Base-by-base conservation (phyloP, 805 yeast genomes). In the Cyberlindnera xylosilytica region DNA sequence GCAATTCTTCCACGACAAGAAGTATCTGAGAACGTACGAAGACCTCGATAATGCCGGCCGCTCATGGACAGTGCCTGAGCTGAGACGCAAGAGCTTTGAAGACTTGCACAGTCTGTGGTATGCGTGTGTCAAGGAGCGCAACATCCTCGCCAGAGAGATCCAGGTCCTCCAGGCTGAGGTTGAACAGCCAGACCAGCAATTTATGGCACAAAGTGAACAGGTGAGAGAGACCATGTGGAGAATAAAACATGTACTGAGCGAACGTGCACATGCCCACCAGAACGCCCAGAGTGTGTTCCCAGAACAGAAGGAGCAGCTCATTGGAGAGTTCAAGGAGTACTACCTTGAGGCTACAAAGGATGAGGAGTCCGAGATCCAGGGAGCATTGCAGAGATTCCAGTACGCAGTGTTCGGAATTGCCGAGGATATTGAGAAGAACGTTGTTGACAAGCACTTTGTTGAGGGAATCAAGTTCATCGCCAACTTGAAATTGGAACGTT, bases 81-180 rank as follows among this genome's bases (percentile, higher is more conserved):
- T 93, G 54, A 80, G 99, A 62, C 76, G 95, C 48, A 93, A 93
- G 64, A 79, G 87, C 15, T 93, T 89, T 58, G 93, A 89, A 31
- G 99, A 93, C 60, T 69, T 93, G 54, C 99, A 93, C 64, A 76
- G 80, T 28, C 70, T 93, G 55, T 93, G 99, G 98, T 91, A 87
- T 62, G 73, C 83, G 34, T 79, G 90, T 52, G 65, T 91, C 51
- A 85, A 79, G 60, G 96, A 93, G 64, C 71, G 95, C 52, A 93
- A 93, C 62, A 66, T 78, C 12, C 63, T 91, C 43, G 80, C 79
- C 26, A 75, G 96, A 53, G 98, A 93, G 62, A 70, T 71, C 42
- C 79, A 83, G 49, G 70, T 87, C 51, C 73, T 75, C 44, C 72
- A 60, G 27, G 66, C 68, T 20, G 68, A 66, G 18, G 61, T 64